Percentiles rank a stretch among this genome's conserved stretches.
phyloP scores from a whole-genome alignment of 2,329 filamentous ascomycete species.

The Teratosphaeria pseudoeucalypti region DNA sequence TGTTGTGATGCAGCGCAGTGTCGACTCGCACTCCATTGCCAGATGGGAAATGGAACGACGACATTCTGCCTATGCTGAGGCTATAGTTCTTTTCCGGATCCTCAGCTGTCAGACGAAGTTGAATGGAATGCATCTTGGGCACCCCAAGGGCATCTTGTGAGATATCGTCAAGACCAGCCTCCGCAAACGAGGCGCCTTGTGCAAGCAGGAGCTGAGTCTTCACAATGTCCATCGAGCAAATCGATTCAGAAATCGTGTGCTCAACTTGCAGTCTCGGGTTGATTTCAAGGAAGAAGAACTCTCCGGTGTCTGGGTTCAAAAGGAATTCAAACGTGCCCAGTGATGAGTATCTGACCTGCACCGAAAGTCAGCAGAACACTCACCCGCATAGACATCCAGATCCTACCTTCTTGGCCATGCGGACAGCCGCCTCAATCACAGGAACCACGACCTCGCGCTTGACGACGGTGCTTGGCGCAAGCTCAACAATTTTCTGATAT shows the following conservation, averaged over 20 bases:
- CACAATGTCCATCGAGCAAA: constrained; percentile 46
- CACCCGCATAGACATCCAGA: neutral
- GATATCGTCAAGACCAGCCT: constrained; percentile 17
- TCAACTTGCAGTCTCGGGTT: constrained; percentile 53
- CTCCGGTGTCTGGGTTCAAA: constrained; percentile 37
- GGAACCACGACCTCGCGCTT: constrained; percentile 38
- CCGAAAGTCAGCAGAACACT: neutral
- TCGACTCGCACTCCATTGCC: constrained; percentile 51
- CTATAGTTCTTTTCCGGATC: constrained; percentile 44
- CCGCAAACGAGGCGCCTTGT: constrained; percentile 36
- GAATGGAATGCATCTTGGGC: constrained; percentile 40
- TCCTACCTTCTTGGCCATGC: constrained; percentile 39
- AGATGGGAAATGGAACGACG: constrained; percentile 42
- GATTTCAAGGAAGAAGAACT: constrained; percentile 51
- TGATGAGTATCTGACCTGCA: constrained; percentile 45
- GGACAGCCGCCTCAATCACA: constrained; percentile 45
- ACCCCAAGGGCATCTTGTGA: constrained; percentile 25
- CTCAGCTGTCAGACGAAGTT: constrained; percentile 49
- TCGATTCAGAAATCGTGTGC: constrained; percentile 50
- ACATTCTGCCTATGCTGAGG: constrained; percentile 51
- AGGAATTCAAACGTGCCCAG: constrained; percentile 58
- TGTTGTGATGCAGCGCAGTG: constrained; percentile 40
- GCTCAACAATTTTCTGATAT: constrained; percentile 53
- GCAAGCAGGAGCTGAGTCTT: constrained; percentile 44
- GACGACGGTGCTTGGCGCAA: constrained; percentile 43